Conservation (phyloP, 129 eudicot species). For the Oenanthe sinensis region DNA sequence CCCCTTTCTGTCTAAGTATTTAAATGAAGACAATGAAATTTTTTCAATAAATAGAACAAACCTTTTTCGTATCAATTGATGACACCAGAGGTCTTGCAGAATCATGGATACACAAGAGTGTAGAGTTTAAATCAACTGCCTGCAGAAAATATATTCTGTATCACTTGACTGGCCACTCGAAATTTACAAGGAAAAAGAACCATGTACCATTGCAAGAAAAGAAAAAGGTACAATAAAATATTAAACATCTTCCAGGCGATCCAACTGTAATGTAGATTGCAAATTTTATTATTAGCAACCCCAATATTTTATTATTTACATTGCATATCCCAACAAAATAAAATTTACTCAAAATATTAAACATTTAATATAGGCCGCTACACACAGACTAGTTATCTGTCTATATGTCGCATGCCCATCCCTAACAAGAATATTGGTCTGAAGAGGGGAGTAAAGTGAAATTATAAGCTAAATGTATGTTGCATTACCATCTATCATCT, state of each 20-base stretch:
- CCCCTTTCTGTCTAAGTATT: background rate
- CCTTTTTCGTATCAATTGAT: conserved; percentile 70
- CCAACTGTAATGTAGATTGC: background rate
- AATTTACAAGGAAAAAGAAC: background rate
- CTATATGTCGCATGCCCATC: background rate
- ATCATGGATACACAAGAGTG: conserved; percentile 93
- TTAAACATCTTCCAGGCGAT: background rate
- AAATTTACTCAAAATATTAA: background rate
- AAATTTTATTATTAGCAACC: background rate
- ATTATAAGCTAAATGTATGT: background rate
- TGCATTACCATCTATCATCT: background rate
- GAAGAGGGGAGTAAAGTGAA: background rate
- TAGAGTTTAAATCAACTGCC: conserved; percentile 67
- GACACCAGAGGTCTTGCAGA: conserved; percentile 96
- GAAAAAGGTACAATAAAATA: background rate
- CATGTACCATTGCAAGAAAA: too few species aligned
- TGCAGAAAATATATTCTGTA: conserved; percentile 20
- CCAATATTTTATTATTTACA: background rate
- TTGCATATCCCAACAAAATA: background rate
- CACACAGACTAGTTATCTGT: background rate
- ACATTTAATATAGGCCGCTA: background rate
- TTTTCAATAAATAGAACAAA: conserved; percentile 14
- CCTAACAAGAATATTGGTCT: background rate
- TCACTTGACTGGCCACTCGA: background rate
- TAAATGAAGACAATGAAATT: background rate